Percentiles rank a stretch among this genome's conserved stretches.
phyloP scores from a whole-genome alignment of 805 yeast genomes.

The Wickerhamomyces alni region DNA sequence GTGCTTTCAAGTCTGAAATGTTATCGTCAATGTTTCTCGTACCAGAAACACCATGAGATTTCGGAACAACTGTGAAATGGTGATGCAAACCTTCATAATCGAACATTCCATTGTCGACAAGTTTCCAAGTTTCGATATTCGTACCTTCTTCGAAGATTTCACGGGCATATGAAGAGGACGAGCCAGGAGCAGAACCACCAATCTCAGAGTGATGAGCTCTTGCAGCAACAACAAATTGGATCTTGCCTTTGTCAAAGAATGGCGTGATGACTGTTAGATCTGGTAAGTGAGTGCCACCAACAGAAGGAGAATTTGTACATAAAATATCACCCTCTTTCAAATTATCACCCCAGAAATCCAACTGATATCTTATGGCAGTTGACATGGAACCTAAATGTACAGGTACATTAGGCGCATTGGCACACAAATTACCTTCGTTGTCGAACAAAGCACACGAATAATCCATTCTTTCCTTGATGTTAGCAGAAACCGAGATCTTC shows the following conservation, averaged over 20 bases:
- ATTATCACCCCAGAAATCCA: constrained; percentile 31
- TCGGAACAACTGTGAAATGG: constrained; percentile 41
- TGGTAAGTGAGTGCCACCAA: constrained; percentile 43
- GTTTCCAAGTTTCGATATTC: constrained; percentile 44
- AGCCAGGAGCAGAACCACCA: constrained; percentile 56
- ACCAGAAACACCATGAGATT: constrained; percentile 47
- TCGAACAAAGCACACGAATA: constrained; percentile 44
- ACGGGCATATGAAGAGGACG: constrained; percentile 50
- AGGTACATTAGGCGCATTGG: constrained; percentile 44
- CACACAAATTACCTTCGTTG: constrained; percentile 36
- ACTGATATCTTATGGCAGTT: constrained; percentile 31
- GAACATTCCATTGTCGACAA: constrained; percentile 42
- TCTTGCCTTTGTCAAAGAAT: constrained; percentile 39
- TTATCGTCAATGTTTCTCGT: constrained; percentile 50
- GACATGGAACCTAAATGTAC: constrained; percentile 45
- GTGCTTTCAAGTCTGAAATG: constrained; percentile 42
- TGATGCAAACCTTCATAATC: constrained; percentile 46
- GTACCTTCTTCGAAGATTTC: constrained; percentile 52
- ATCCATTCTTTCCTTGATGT: constrained; percentile 43
- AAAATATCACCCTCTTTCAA: constrained; percentile 38
- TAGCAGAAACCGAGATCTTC: constrained; percentile 37
- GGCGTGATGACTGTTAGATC: constrained; percentile 55
- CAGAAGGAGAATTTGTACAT: constrained; percentile 37
- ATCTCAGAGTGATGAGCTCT: constrained; percentile 61
- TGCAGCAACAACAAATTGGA: constrained; percentile 49